Evolutionary conservation across 768 basidiomycete genomes (phyloP).

Genomic region (Leccinum imitatum): DNA sequence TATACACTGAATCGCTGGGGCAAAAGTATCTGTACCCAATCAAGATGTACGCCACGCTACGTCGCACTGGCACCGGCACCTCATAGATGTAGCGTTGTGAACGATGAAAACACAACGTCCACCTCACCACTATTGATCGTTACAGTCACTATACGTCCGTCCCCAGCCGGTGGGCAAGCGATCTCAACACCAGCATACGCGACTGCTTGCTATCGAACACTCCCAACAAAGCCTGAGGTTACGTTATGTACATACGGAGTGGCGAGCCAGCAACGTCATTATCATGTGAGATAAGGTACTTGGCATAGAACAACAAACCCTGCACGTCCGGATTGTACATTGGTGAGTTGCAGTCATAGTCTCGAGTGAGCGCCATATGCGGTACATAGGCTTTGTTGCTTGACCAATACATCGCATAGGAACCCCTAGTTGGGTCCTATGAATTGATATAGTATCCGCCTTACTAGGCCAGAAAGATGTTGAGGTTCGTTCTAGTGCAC

Average conservation of each 20-base stretch:
- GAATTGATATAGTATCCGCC: slow-evolving; percentile 83
- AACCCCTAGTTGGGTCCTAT: slow-evolving; percentile 72
- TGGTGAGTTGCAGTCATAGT: background rate
- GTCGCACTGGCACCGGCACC: too few relatives aligned
- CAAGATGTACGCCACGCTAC: background rate
- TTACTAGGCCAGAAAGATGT: slow-evolving; percentile 77
- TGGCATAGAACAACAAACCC: background rate
- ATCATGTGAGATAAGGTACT: background rate
- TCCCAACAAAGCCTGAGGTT: too few relatives aligned
- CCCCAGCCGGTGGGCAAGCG: background rate
- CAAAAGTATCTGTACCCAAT: background rate
- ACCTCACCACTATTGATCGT: background rate
- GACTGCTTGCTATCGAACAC: too few relatives aligned
- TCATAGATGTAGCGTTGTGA: background rate
- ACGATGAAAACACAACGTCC: background rate
- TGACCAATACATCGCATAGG: background rate
- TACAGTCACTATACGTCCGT: background rate
- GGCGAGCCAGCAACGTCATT: background rate
- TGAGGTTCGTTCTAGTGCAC: slow-evolving; percentile 61
- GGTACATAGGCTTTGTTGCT: background rate
- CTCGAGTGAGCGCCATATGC: background rate
- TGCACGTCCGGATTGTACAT: background rate
- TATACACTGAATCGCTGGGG: too few relatives aligned
- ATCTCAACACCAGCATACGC: background rate
- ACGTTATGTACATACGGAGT: background rate